Evolutionary conservation across 495 filamentous ascomycete species (phyloP).

Genomic region (Entonaema liquescens): DNA sequence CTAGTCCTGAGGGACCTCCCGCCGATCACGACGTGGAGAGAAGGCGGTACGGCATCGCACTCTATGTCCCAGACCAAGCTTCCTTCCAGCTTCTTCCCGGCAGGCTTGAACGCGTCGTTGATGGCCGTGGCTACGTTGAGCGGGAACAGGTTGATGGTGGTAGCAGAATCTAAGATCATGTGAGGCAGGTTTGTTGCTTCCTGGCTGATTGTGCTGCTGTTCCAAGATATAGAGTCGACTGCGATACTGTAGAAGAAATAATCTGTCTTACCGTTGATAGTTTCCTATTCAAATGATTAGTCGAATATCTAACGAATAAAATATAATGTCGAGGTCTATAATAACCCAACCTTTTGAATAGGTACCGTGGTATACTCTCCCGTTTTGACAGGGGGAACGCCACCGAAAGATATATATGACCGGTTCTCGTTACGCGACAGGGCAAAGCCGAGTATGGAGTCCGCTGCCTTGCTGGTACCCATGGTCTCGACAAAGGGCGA

Average conservation of each 20-base stretch:
- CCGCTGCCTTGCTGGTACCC: slow-evolving; percentile 34
- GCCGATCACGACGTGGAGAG: slow-evolving; percentile 60
- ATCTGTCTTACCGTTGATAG: slow-evolving; percentile 32
- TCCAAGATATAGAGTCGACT: slow-evolving; percentile 37
- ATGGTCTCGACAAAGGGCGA: slow-evolving; percentile 42
- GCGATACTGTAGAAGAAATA: slow-evolving; percentile 45
- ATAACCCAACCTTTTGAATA: slow-evolving; percentile 35
- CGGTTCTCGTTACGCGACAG: slow-evolving; percentile 44
- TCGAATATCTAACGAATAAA: neutral
- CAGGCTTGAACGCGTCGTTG: slow-evolving; percentile 20
- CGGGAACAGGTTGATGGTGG: slow-evolving; percentile 48
- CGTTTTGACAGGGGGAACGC: slow-evolving; percentile 45
- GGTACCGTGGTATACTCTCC: slow-evolving; percentile 40
- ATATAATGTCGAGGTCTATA: neutral
- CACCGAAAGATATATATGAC: slow-evolving; percentile 46
- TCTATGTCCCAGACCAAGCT: slow-evolving; percentile 49
- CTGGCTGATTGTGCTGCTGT: slow-evolving; percentile 26
- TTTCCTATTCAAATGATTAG: slow-evolving; percentile 13
- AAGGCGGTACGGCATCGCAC: slow-evolving; percentile 60
- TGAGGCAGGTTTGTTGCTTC: slow-evolving; percentile 31
- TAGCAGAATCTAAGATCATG: slow-evolving; percentile 52
- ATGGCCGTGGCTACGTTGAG: slow-evolving; percentile 43
- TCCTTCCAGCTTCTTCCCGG: slow-evolving; percentile 16
- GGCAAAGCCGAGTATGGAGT: slow-evolving; percentile 43
- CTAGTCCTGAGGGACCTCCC: slow-evolving; percentile 60